phyloP scores from a whole-genome alignment of 2,329 filamentous ascomycete genomes.

The Fusarium cyanostomum region DNA sequence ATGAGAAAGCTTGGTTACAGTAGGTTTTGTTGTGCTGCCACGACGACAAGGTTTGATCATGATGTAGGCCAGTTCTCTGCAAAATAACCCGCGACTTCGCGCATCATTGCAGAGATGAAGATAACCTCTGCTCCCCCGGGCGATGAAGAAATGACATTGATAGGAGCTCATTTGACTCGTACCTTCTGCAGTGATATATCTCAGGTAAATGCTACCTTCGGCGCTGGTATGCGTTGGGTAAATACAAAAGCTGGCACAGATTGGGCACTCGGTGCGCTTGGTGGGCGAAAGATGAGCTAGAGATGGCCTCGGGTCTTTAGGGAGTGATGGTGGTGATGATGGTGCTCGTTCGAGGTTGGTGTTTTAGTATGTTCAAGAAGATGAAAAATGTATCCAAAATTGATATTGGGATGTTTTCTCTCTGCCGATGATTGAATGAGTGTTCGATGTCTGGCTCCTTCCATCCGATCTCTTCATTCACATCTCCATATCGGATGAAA shows the following conservation, averaged over 20 bases:
- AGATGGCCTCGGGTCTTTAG: background rate
- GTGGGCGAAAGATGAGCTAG: background rate
- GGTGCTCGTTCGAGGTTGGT: background rate
- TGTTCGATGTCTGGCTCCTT: slow-evolving; percentile 4
- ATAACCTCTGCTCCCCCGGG: too few relatives aligned
- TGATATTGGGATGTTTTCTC: background rate
- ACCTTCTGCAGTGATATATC: background rate
- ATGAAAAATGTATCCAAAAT: background rate
- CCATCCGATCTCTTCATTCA: slow-evolving; percentile 4
- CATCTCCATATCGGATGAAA: background rate
- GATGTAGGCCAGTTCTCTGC: background rate
- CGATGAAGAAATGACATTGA: too few relatives aligned
- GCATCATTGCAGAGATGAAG: too few relatives aligned
- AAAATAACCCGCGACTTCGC: background rate
- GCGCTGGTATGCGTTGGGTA: background rate
- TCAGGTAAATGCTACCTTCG: background rate
- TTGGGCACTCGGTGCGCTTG: background rate
- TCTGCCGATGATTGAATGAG: background rate
- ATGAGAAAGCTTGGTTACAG: background rate
- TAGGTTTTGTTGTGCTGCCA: background rate
- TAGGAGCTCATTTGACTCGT: background rate
- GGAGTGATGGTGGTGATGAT: background rate
- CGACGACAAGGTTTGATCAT: background rate
- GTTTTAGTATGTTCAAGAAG: background rate
- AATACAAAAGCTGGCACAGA: background rate